Conservation (phyloP, 2,329 filamentous ascomycete genomes). For the Clonostachys rhizophaga region DNA sequence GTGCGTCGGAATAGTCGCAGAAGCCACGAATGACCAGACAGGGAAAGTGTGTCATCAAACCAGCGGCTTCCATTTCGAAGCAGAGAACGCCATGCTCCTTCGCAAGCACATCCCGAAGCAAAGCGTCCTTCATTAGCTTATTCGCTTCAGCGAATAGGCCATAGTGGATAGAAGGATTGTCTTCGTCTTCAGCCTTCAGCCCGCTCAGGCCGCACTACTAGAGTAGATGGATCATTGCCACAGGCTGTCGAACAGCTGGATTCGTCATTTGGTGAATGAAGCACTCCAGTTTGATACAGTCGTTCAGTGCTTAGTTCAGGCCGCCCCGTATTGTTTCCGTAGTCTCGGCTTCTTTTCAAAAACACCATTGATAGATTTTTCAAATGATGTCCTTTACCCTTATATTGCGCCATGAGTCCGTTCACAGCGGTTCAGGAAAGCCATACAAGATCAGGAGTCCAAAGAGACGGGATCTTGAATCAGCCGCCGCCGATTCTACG, state of each 20-base stretch:
- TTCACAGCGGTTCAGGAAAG: too few relatives aligned
- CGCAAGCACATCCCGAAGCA: constrained; percentile 12
- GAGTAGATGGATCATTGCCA: neutral
- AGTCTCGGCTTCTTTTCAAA: too few relatives aligned
- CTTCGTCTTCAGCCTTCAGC: neutral
- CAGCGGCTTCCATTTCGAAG: constrained; percentile 3
- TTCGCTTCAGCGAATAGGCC: constrained; percentile 8
- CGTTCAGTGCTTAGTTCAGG: too few relatives aligned
- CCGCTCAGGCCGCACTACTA: neutral
- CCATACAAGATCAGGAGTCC: too few relatives aligned
- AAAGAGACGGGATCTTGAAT: too few relatives aligned
- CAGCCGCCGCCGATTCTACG: neutral
- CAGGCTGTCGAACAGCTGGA: too few relatives aligned
- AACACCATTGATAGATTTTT: too few relatives aligned
- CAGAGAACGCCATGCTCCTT: constrained; percentile 9
- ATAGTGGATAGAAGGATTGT: constrained; percentile 7
- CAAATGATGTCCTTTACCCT: too few relatives aligned
- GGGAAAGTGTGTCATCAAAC: constrained; percentile 8
- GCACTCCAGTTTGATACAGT: too few relatives aligned
- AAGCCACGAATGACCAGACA: constrained; percentile 26
- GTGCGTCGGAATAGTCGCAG: constrained; percentile 27
- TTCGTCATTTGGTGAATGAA: too few relatives aligned
- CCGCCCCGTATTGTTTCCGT: too few relatives aligned
- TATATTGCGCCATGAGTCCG: too few relatives aligned
- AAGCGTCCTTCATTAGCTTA: constrained; percentile 9